phyloP scores from a whole-genome alignment of 2,329 filamentous ascomycete genomes.

The Oidium heveae region DNA sequence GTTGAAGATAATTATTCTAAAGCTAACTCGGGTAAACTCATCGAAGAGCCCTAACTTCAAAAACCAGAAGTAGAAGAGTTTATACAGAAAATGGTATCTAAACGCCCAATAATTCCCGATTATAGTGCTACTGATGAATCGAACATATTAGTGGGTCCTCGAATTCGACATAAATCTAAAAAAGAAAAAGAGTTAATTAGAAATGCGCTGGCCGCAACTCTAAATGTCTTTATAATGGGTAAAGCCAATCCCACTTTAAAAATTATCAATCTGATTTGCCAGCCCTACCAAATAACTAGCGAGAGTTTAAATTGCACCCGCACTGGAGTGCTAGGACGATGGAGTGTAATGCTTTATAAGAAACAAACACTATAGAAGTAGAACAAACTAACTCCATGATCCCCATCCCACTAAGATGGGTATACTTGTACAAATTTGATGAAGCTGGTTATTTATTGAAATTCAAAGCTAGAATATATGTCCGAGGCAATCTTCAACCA shows the following conservation, averaged over 20 bases:
- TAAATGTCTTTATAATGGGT: too few species aligned
- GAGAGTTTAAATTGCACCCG: too few species aligned
- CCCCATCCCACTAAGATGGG: not conserved
- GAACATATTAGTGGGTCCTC: too few species aligned
- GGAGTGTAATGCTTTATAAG: not conserved
- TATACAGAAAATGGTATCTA: not conserved
- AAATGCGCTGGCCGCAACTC: too few species aligned
- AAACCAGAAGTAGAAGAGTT: not conserved
- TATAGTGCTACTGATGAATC: not conserved
- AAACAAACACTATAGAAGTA: not conserved
- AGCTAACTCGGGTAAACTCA: not conserved
- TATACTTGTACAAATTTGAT: not conserved
- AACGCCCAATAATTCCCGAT: not conserved
- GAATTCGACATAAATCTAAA: not conserved
- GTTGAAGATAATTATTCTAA: not conserved
- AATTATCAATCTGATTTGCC: not conserved
- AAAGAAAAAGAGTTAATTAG: too few species aligned
- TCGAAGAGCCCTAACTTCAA: not conserved
- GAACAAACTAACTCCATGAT: not conserved
- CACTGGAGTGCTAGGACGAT: not conserved
- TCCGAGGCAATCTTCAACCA: not conserved
- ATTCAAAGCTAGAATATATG: not conserved
- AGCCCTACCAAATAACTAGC: not conserved
- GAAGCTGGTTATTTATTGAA: not conserved
- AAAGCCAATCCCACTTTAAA: too few species aligned